These are phyloP conservation scores for Penicillium maclennaniae DNA, from an alignment of 495 filamentous ascomycete species.

Conservation along the genomic window DNA sequence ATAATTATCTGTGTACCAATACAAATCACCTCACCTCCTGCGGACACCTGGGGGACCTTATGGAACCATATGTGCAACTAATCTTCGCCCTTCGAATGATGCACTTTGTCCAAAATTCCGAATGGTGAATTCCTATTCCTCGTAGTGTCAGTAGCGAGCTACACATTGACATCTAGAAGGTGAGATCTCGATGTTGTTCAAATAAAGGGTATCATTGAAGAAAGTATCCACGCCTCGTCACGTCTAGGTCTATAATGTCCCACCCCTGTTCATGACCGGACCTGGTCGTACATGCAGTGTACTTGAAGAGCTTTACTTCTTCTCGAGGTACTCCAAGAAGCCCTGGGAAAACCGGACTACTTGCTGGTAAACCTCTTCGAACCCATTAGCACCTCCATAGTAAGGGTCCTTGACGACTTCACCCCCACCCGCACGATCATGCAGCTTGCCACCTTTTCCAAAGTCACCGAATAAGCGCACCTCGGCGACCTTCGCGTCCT, in stretches of 20 bases:
- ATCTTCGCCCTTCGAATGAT: too few species aligned
- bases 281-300: not conserved
- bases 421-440: slow-evolving; percentile 65
- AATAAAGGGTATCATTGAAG: slow-evolving; percentile 14
- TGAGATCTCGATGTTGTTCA: not conserved
- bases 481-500: slow-evolving; percentile 39
- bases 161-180: not conserved
- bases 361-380: slow-evolving; percentile 84
- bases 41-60: too few species aligned
- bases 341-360: slow-evolving; percentile 72
- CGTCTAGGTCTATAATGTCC: not conserved
- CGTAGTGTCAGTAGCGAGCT: too few species aligned
- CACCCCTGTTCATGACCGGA: not conserved
- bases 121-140: too few species aligned
- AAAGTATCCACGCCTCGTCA: not conserved
- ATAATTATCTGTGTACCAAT: not conserved
- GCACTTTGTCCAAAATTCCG: too few species aligned
- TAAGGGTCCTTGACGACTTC: slow-evolving; percentile 88
- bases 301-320: not conserved
- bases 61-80: too few species aligned
- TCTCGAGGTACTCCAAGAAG: slow-evolving; percentile 55
- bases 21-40: not conserved
- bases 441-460: slow-evolving; percentile 61
- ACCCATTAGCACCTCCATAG: slow-evolving; percentile 79
- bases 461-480: slow-evolving; percentile 86